Evolutionary conservation across 495 filamentous ascomycete species (phyloP).

Genomic region (Trichoderma gamsii): DNA sequence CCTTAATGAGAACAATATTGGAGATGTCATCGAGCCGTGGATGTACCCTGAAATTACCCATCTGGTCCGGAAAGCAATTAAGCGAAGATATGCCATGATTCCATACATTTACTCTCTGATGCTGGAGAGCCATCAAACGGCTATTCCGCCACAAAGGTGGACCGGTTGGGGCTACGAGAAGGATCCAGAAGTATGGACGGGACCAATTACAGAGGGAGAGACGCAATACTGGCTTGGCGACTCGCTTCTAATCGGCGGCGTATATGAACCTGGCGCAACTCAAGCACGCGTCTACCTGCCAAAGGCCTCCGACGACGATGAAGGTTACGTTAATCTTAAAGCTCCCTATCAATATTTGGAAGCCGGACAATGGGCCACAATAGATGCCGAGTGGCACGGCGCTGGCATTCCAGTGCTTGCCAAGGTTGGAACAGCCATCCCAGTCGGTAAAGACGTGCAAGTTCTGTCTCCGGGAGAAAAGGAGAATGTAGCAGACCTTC

Average conservation of each 20-base stretch:
- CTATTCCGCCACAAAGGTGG: conserved; percentile 60
- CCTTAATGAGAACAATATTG: conserved; percentile 49
- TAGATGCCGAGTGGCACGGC: conserved; percentile 51
- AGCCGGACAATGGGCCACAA: conserved; percentile 55
- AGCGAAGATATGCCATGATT: conserved; percentile 61
- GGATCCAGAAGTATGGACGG: conserved; percentile 57
- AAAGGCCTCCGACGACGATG: conserved; percentile 37
- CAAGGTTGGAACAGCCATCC: conserved; percentile 52
- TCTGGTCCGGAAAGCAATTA: conserved; percentile 54
- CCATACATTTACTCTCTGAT: conserved; percentile 62
- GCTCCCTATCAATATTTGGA: conserved; percentile 52
- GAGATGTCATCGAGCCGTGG: conserved; percentile 67
- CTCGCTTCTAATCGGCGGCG: conserved; percentile 57
- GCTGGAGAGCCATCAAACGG: conserved; percentile 51
- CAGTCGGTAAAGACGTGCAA: conserved; percentile 51
- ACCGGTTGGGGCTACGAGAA: conserved; percentile 61
- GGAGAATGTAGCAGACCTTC: conserved; percentile 48
- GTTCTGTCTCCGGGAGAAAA: conserved; percentile 50
- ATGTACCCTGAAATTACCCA: conserved; percentile 61
- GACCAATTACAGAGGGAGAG: conserved; percentile 48
- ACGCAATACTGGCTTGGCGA: conserved; percentile 68
- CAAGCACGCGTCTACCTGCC: conserved; percentile 56
- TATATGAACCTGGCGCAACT: conserved; percentile 52
- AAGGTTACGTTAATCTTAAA: conserved; percentile 57
- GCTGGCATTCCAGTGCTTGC: conserved; percentile 57